These are phyloP conservation scores for Pelargonium nanum DNA, from an alignment of 345 rosid genomes.

Conservation along the genomic window DNA sequence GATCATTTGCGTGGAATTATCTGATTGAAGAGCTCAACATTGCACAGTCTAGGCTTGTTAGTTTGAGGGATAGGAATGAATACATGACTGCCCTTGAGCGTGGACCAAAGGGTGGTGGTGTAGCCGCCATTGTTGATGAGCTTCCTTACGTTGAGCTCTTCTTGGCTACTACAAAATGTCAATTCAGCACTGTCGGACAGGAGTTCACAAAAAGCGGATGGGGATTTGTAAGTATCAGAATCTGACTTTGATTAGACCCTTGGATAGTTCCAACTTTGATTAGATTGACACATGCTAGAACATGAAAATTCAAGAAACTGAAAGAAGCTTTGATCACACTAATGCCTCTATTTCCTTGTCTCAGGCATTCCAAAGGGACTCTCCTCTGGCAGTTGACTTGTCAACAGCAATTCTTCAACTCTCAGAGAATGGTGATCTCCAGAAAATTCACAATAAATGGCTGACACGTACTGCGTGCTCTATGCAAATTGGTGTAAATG, in stretches of 20 bases:
- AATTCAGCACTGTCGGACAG: conserved; percentile 68
- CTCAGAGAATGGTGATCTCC: conserved; percentile 78
- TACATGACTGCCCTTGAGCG: conserved; percentile 40
- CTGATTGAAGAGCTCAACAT: conserved; percentile 73
- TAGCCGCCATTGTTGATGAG: conserved; percentile 91
- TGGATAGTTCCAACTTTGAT: too few species aligned
- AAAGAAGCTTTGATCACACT: too few species aligned
- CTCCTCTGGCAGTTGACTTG: conserved; percentile 80
- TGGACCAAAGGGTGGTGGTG: conserved; percentile 65
- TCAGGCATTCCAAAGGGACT: conserved; percentile 92
- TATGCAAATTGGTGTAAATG: conserved; percentile 19
- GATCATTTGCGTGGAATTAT: conserved; percentile 72
- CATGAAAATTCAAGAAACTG: too few species aligned
- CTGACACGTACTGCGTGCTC: conserved; percentile 37
- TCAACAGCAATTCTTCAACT: conserved; percentile 83
- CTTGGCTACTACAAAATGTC: conserved; percentile 51
- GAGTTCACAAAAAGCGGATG: conserved; percentile 88
- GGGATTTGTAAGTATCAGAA: conserved; percentile 80
- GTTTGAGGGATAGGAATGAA: conserved; percentile 37
- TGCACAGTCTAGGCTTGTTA: conserved; percentile 52
- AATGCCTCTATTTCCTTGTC: conserved; percentile 13
- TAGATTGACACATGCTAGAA: too few species aligned
- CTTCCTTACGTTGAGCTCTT: conserved; percentile 81
- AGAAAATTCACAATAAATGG: conserved; percentile 75
- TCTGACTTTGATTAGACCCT: too few species aligned